Conservation (phyloP, 108 stramenopile species). For the Skeletonema grethae region DNA sequence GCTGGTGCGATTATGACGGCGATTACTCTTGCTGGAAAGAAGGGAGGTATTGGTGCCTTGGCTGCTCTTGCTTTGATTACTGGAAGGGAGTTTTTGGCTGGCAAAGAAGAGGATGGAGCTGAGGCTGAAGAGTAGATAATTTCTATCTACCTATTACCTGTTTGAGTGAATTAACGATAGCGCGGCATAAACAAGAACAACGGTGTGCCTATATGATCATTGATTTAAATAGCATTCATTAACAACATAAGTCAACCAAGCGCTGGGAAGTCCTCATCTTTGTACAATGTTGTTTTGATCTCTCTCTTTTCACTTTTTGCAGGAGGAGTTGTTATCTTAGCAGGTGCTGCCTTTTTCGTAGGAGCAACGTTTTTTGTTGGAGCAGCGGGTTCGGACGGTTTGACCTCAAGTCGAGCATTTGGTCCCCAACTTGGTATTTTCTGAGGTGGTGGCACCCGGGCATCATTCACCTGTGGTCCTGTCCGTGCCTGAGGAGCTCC, state of each 20-base stretch:
- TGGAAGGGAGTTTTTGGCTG: conserved; percentile 63
- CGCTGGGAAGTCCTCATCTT: conserved; percentile 38
- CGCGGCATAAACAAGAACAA: neutral
- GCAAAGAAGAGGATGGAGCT: conserved; percentile 4
- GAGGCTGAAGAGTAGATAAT: conserved; percentile 4
- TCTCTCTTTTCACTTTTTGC: neutral
- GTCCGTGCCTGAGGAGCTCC: neutral
- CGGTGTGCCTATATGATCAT: conserved; percentile 3
- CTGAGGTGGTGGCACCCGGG: neutral
- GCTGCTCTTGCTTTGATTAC: conserved; percentile 65
- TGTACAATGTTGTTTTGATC: conserved; percentile 9
- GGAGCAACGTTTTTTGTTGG: neutral
- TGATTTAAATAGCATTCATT: conserved; percentile 9
- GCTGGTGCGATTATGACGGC: conserved; percentile 92
- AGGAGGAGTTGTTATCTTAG: conserved; percentile 1
- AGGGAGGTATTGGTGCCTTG: conserved; percentile 77
- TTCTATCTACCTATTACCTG: neutral
- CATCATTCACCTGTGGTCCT: conserved; percentile 6
- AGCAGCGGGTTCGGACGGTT: neutral
- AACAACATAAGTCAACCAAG: conserved; percentile 13
- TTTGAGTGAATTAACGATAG: neutral
- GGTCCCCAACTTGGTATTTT: conserved; percentile 22
- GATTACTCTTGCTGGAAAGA: conserved; percentile 81
- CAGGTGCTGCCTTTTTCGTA: neutral
- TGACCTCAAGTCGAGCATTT: conserved; percentile 5